Percentiles rank a stretch among this genome's conserved stretches.
phyloP scores from a whole-genome alignment of 148 eudicot species.

The Vaccinium myrtillus region DNA sequence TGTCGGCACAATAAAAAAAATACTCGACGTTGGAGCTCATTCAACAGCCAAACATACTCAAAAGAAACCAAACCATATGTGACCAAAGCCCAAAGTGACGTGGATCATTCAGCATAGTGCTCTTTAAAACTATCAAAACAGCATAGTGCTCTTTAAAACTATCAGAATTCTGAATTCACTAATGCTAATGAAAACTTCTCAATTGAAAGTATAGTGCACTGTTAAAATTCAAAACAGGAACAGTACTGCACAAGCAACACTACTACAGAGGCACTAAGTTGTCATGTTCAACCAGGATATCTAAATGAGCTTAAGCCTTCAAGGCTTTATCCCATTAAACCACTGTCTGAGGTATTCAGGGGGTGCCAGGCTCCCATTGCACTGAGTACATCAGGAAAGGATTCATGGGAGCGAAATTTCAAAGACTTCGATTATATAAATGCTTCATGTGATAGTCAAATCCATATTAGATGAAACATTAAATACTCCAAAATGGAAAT shows the following conservation, averaged over 20 bases:
- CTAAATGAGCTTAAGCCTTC: not conserved
- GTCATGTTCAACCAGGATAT: not conserved
- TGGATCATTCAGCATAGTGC: not conserved
- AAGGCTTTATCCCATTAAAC: not conserved
- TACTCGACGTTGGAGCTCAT: too few relatives aligned
- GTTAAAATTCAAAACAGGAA: not conserved
- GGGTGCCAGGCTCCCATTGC: not conserved
- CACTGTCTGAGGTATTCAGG: not conserved
- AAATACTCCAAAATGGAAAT: not conserved
- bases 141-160: not conserved
- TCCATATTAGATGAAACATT: not conserved
- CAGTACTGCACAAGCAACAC: not conserved
- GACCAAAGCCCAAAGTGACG: not conserved
- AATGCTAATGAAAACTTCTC: not conserved
- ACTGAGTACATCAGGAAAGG: not conserved
- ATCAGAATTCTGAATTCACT: not conserved
- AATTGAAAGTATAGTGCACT: not conserved
- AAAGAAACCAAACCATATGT: not conserved
- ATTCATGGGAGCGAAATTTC: not conserved
- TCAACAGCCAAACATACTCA: not conserved
- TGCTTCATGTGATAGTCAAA: not conserved
- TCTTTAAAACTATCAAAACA: not conserved
- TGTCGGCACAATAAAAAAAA: too few relatives aligned
- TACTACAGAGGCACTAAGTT: not conserved
- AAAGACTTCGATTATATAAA: not conserved